Evolutionary conservation across 805 yeast genomes (phyloP).

Genomic region (Candida ulmi): DNA sequence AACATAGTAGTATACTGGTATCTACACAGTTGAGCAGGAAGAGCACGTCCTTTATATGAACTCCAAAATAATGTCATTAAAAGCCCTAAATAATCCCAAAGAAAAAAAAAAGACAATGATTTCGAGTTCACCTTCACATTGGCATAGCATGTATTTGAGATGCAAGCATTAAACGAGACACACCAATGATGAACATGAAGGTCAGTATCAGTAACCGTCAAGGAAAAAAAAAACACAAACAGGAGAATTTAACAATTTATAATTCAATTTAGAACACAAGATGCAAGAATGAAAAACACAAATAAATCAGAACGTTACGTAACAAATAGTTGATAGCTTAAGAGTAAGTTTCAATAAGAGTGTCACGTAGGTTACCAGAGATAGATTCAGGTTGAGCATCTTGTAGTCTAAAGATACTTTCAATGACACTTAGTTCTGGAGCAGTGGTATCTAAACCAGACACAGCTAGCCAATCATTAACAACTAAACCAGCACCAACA

Average conservation of each 20-base stretch:
- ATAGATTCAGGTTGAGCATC: conserved; percentile 88
- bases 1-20: no score
- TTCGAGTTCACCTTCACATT: not conserved
- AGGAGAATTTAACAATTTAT: no score
- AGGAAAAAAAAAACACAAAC: conserved; percentile 1
- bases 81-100: not conserved
- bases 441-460: conserved; percentile 98
- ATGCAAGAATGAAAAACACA: conserved; percentile 6
- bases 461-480: conserved; percentile 96
- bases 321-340: conserved; percentile 19
- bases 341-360: conserved; percentile 87
- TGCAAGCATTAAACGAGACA: no score
- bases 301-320: not conserved
- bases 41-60: no score
- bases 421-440: conserved; percentile 94
- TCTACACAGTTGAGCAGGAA: no score
- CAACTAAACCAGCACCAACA: conserved; percentile 98
- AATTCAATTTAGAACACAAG: conserved; percentile 4
- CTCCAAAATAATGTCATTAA: not conserved
- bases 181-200: no score
- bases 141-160: not conserved
- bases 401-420: conserved; percentile 90
- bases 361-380: conserved; percentile 81
- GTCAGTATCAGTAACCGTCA: not conserved
- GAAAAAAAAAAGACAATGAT: not conserved